phyloP scores from a whole-genome alignment of 163 green algal genomes.

The Scenedesmus sp. region DNA sequence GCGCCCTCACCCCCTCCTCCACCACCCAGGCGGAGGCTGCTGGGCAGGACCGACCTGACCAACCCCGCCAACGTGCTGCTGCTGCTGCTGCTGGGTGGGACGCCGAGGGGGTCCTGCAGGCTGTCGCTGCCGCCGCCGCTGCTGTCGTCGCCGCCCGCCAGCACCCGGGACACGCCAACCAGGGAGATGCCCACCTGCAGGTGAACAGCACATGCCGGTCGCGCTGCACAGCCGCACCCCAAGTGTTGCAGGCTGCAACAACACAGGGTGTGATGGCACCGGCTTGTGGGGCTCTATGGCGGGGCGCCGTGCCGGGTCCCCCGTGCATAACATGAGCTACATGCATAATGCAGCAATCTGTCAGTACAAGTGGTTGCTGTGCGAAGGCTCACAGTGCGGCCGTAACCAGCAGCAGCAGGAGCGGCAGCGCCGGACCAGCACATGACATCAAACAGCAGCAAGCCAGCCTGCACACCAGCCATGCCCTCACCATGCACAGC shows the following conservation, averaged over 20 bases:
- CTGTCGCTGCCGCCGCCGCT: neutral
- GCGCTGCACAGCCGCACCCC: no score
- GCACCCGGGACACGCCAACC: slow-evolving; percentile 71
- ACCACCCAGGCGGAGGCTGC: neutral
- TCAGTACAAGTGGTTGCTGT: no score
- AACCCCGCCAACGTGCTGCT: neutral
- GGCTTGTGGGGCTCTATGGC: no score
- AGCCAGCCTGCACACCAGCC: no score
- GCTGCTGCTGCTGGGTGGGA: neutral
- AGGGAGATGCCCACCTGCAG: slow-evolving; percentile 70
- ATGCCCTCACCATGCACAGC: slow-evolving; percentile 85
- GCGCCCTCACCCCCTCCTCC: neutral
- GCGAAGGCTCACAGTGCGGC: no score
- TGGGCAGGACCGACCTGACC: no score
- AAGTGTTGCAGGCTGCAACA: no score
- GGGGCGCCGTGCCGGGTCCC: no score
- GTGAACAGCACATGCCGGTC: neutral
- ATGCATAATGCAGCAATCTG: no score
- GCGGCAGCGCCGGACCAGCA: neutral
- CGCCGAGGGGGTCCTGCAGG: neutral
- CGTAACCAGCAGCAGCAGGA: neutral
- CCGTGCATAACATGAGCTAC: no score
- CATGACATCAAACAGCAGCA: neutral
- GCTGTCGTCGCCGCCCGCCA: slow-evolving; percentile 63
- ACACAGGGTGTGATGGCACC: no score